Base-by-base conservation (phyloP, 2,329 filamentous ascomycete species). In the Fusarium sublunatum region DNA sequence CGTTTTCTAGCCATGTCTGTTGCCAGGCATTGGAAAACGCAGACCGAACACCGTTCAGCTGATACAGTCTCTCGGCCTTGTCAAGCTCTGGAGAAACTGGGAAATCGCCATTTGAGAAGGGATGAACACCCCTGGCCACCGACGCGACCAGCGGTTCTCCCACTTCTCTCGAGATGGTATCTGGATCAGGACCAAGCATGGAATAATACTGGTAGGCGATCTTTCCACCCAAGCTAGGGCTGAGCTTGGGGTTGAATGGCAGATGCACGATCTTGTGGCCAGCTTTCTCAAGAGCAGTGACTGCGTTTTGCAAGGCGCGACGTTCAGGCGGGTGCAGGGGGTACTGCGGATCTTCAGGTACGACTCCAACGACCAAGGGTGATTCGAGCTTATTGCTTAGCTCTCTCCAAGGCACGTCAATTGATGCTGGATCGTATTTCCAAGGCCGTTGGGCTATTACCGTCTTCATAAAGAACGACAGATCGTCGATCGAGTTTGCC, bases 261-360 rank as follows among this genome's bases (percentile, higher is more conserved):
- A 83, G 58, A 0, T 63, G 60, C 0, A 84, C 57, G 0, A 86
- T 67, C 0, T 69, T 71, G 59, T 86, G 82, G 0, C 84, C 84
- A 0, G 77, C 76, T 0, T 67, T 70, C 31, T 73, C 66, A 4
- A 87, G 68, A 0, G 64, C 67, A 1, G 72, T 70, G 0, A 77
- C 71, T 0, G 81, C 81, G 1, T 66, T 71, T 6, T 79, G 72
- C 2, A 86, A 58, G 1, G 80, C 75, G 2, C 82, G 75, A 2
- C 74, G 76, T 2, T 86, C 77, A 0, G 83, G 81, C 0, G 85
- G 83, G 24, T 85, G 82, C 0, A 86, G 72, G 0, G 81, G 82
- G 28, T 80, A 80, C 2, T 79, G 70, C 0, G 77, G 72, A 60
- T 85, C 81, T 40, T 82, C 80, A 2, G 77, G 54, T 10, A 84